Conservation (phyloP, 768 basidiomycete species). For the Termitomyces sp. region DNA sequence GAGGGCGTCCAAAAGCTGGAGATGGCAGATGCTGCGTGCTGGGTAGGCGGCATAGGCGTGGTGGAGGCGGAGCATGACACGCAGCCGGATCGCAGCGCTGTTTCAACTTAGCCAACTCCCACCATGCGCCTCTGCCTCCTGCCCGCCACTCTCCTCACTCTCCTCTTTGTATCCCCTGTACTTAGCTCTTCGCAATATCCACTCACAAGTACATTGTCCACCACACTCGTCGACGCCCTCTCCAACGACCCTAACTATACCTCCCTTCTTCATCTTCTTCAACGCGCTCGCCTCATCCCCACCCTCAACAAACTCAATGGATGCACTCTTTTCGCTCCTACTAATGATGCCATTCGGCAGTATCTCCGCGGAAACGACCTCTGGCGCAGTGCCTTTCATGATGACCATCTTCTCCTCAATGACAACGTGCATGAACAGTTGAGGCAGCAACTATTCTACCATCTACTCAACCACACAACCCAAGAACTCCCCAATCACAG, state of each 20-base stretch:
- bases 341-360: slow-evolving; percentile 81
- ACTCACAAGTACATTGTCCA: slow-evolving; percentile 30
- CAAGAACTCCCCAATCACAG: slow-evolving; percentile 38
- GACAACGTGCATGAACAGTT: slow-evolving; percentile 86
- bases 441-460: slow-evolving; percentile 92
- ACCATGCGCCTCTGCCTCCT: slow-evolving; percentile 17
- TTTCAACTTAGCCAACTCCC: slow-evolving; percentile 5
- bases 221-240: slow-evolving; percentile 79
- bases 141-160: slow-evolving; percentile 23
- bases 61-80: slow-evolving; percentile 37
- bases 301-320: slow-evolving; percentile 84
- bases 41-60: slow-evolving; percentile 48
- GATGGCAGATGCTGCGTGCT: slow-evolving; percentile 49
- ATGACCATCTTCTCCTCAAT: slow-evolving; percentile 35
- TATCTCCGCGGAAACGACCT: slow-evolving; percentile 33
- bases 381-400: slow-evolving; percentile 37
- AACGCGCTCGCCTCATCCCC: slow-evolving; percentile 84
- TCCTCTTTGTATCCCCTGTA: slow-evolving; percentile 26
- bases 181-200: slow-evolving; percentile 31
- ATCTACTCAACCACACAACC: slow-evolving; percentile 83
- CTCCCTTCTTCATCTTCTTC: slow-evolving; percentile 72
- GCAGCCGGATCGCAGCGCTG: background rate
- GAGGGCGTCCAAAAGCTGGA: slow-evolving; percentile 51
- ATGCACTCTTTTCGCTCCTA: slow-evolving; percentile 91
- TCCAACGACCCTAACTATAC: slow-evolving; percentile 73